Conservation (phyloP, 2,329 filamentous ascomycete genomes). For the Claviceps sp. region DNA sequence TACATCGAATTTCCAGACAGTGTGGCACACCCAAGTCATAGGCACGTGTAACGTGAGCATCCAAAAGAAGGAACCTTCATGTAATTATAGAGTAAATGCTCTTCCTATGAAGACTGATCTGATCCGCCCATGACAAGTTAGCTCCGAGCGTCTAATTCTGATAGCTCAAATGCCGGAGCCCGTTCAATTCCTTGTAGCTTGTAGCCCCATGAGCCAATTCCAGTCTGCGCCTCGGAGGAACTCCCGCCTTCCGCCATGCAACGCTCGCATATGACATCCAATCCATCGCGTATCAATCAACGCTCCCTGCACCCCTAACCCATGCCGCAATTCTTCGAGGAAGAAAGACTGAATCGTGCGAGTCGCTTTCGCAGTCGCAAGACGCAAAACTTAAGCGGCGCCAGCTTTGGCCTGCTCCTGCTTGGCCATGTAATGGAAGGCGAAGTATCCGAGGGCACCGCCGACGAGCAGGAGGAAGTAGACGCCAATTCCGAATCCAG, state of each 20-base stretch:
- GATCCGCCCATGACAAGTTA: not conserved
- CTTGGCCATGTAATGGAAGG: slow-evolving; percentile 65
- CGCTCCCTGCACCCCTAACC: not conserved
- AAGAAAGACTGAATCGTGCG: not conserved
- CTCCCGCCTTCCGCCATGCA: not conserved
- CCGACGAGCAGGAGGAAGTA: slow-evolving; percentile 73
- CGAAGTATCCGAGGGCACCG: slow-evolving; percentile 62
- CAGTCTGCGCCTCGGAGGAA: not conserved
- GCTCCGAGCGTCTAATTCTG: slow-evolving; percentile 1
- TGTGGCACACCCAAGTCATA: no score
- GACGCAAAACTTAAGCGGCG: not conserved
- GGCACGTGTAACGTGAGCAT: no score
- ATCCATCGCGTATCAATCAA: not conserved
- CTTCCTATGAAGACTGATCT: not conserved
- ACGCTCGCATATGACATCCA: not conserved
- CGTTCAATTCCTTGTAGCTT: not conserved
- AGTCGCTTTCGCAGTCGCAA: no score
- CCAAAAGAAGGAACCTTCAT: not conserved
- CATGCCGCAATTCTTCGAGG: not conserved
- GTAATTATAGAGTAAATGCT: slow-evolving; percentile 2
- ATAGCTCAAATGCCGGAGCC: not conserved
- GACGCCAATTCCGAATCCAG: slow-evolving; percentile 60
- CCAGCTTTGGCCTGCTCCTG: slow-evolving; percentile 21
- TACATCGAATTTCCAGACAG: no score
- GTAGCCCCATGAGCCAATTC: not conserved